These are phyloP conservation scores for Boletus rubescentipes DNA, from an alignment of 768 basidiomycete species.

Conservation along the genomic window DNA sequence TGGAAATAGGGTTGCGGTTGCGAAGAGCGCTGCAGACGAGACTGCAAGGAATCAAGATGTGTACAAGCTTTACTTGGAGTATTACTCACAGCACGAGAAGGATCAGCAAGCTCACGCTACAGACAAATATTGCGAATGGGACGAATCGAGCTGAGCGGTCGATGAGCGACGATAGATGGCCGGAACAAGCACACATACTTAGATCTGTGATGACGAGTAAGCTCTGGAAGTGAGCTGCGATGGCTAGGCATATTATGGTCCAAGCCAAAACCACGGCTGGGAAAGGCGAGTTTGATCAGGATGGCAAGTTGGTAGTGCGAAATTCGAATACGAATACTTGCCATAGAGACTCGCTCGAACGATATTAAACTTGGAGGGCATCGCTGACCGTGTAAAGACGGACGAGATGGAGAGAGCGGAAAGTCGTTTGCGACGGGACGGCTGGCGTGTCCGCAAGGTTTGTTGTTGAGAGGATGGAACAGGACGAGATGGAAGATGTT, in stretches of 20 bases:
- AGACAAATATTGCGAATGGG: constrained; percentile 82
- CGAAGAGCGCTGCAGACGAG: constrained; percentile 63
- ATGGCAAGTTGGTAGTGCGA: neutral
- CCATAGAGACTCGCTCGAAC: constrained; percentile 68
- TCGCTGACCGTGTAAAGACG: constrained; percentile 40
- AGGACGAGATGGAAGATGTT: constrained; percentile 25
- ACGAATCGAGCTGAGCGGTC: constrained; percentile 71
- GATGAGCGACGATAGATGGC: neutral
- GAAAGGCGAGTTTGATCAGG: neutral
- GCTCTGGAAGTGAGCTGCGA: constrained; percentile 75
- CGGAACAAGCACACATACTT: constrained; percentile 49
- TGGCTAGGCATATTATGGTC: constrained; percentile 75
- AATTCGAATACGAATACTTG: constrained; percentile 33
- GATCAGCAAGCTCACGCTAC: constrained; percentile 65
- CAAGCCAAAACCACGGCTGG: constrained; percentile 67
- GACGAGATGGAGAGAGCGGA: constrained; percentile 29
- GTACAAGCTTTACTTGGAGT: neutral
- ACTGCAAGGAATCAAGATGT: constrained; percentile 34
- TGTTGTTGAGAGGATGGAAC: constrained; percentile 21
- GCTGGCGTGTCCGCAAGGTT: constrained; percentile 26
- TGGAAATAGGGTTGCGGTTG: constrained; percentile 75
- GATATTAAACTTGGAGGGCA: constrained; percentile 73
- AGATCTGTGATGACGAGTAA: constrained; percentile 75
- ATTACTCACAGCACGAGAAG: constrained; percentile 61
- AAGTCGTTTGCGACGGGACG: constrained; percentile 35